Evolutionary conservation across 768 basidiomycete genomes (phyloP), one percentile per base, ranked within the genome.

Genomic region (Collybiopsis confluens): DNA sequence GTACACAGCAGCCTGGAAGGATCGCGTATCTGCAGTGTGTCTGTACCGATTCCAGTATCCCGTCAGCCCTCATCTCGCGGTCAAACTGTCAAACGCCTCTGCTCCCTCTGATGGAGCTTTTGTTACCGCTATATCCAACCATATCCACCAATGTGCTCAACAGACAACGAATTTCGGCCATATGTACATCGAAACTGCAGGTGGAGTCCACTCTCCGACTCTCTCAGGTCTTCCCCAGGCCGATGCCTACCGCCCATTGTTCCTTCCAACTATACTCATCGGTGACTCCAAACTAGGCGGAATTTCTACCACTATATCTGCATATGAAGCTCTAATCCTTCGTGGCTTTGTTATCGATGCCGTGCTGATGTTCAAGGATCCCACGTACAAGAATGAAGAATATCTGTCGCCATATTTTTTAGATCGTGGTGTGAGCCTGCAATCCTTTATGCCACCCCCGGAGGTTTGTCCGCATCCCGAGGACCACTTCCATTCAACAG

Each of bases 61-160:
- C 0, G 89, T 98, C 50, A 95, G 92, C 59, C 96, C 96, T 0
- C 96, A 98, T 65, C 74, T 98, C 20, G 96, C 96, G 1, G 92
- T 79, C 5, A 72, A 71, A 53, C 63, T 85, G 61, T 76, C 77
- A 5, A 61, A 26, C 15, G 18, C 37, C 10, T 16, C n/a, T 9
- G 62, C 82, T 40, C 83, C 90, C 36, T 72, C 88, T 0, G 87
- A 94, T 58, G 73, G 77, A 24, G 81, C 80, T 1, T 78, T 94
- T 38, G 73, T 89, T 26, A 76, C 77, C 45, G 75, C 87, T 2
- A 73, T 96, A 24, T 76, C 85, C 2, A 69, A 71, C 35, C 79
- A 88, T 59, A 80, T 91, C n/a, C 73, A 76, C 30, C 56, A 68
- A 23, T 81, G 81, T 61, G 84, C 85, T 1, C 58, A 64, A 3